Evolutionary conservation across 148 eudicot species (phyloP).

Genomic region (Chenopodium formosanum): DNA sequence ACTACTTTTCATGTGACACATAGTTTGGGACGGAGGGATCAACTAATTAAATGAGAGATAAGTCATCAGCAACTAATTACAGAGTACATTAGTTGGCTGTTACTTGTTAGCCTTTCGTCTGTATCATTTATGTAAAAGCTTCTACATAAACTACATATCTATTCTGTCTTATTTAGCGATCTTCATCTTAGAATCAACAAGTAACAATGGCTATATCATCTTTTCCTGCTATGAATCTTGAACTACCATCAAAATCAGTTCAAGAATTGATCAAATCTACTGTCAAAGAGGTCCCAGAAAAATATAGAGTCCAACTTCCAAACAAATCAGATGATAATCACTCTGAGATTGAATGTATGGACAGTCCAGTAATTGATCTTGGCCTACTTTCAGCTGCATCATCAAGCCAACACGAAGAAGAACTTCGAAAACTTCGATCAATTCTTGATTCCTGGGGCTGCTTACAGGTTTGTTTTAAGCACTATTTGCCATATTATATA

Average conservation of each 20-base stretch:
- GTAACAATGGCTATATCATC: conserved; percentile 12
- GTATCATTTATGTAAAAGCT: no score
- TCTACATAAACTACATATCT: no score
- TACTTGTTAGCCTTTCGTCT: no score
- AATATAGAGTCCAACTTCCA: conserved; percentile 27
- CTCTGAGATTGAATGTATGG: conserved; percentile 11
- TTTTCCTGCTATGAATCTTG: neutral
- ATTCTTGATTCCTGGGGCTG: conserved; percentile 48
- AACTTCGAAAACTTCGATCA: conserved; percentile 41
- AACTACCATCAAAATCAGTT: conserved; percentile 31
- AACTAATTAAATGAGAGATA: no score
- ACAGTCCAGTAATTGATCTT: conserved; percentile 43
- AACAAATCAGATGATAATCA: neutral
- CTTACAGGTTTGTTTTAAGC: conserved; percentile 42
- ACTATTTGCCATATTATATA: no score
- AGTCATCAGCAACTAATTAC: no score
- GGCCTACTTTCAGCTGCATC: conserved; percentile 32
- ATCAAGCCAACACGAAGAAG: conserved; percentile 12
- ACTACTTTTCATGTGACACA: no score
- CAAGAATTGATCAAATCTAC: conserved; percentile 31
- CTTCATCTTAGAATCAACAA: neutral
- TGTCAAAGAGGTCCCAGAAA: conserved; percentile 29
- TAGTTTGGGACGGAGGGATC: no score
- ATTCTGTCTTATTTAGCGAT: no score
- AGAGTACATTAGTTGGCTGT: no score